Base-by-base conservation (phyloP, 805 yeast species). In the Candida dajiaensis region DNA sequence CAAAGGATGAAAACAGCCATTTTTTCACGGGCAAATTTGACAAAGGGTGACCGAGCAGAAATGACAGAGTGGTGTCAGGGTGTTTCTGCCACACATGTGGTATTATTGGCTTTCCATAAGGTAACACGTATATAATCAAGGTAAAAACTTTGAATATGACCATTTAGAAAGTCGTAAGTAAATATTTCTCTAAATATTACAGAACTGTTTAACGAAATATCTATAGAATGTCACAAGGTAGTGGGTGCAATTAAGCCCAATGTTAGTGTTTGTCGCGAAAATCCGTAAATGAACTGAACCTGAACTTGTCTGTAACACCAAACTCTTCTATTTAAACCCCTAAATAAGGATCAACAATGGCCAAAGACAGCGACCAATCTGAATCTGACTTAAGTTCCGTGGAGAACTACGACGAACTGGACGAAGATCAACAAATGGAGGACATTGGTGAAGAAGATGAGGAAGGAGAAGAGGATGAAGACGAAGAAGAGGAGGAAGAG, bases 401-500 rank as follows among this genome's bases (percentile, higher is more conserved):
- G n/a, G 42, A 38, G n/a, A 20, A 37, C 15, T 43, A 38, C 29
- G 43, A 41, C 12, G 41, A 39, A 15, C n/a, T 39, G 21, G 41
- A 39, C 12, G 50, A 40, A 43, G 50, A 40, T 37, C 38, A 42
- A 19, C 23, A 18, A 22, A n/a, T 13, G 16, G 37, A 39, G 9
- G 21, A 23, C 18, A 16, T 11, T 12, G 38, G 19, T 15, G 48
- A 42, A 19, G 56, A 43, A 16, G 49, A 47, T 8, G 56, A 44
- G 3, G 47, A 49, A 5, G 55, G 46, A 10, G 50, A 47, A 18
- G 55, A 50, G 31, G 54, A 50, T 9, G 48, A 42, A n/a, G 56
- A 50, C 10, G 53, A 44, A 10, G 55, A 48, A 4, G 54, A 50
- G 15, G 56, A 51, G 16, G 59, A 54, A 4, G 57, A 52, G 10